A percentile compares a stretch with the other conserved stretches of the same genome.
phyloP scores from a whole-genome alignment of 805 yeast species.

The Yamadazyma takamatsuzukensis region DNA sequence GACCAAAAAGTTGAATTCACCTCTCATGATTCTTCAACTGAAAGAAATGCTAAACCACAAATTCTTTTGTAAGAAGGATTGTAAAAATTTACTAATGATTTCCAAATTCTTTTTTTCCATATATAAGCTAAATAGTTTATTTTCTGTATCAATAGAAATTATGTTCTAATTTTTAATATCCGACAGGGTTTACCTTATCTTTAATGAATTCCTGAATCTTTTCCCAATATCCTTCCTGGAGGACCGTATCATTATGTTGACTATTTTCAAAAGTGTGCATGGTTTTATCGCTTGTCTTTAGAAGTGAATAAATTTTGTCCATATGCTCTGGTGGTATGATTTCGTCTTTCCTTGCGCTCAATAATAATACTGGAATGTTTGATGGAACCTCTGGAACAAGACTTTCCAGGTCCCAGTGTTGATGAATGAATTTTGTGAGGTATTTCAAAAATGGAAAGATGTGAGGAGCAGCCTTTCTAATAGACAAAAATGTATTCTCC shows the following conservation, averaged over 20 bases:
- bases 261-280: constrained; percentile 56
- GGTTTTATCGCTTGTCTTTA: constrained; percentile 49
- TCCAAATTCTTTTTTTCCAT: not conserved
- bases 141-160: constrained; percentile 8
- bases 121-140: not conserved
- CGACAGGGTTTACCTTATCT: constrained; percentile 40
- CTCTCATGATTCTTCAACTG: constrained; percentile 55
- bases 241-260: constrained; percentile 79
- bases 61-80: constrained; percentile 24
- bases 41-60: constrained; percentile 35
- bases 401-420: constrained; percentile 77
- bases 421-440: constrained; percentile 62
- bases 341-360: constrained; percentile 78
- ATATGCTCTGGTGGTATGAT: constrained; percentile 89
- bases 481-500: constrained; percentile 82
- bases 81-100: not conserved
- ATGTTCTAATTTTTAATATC: constrained; percentile 16
- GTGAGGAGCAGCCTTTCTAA: constrained; percentile 68
- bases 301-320: constrained; percentile 51
- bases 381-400: constrained; percentile 50
- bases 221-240: constrained; percentile 77
- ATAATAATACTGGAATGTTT: constrained; percentile 61
- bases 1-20: constrained; percentile 78
- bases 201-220: constrained; percentile 53
- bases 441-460: constrained; percentile 65